Percentiles rank a stretch among this genome's conserved stretches.
These are phyloP conservation scores for Gilbertella persicaria DNA, from an alignment of 371 early-diverging fungal genomes.

Conservation along the genomic window DNA sequence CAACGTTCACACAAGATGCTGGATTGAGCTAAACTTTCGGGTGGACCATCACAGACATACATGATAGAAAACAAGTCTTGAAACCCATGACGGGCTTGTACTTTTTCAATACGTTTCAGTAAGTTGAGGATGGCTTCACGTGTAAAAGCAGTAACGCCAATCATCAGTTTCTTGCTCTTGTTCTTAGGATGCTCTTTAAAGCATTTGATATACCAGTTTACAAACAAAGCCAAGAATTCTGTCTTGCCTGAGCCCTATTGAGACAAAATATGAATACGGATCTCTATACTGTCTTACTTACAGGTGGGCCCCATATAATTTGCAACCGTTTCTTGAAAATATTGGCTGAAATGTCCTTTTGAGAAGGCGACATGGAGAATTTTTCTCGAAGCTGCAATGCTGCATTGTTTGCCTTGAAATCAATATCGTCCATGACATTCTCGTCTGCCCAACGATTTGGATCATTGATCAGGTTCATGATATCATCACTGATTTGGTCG, in stretches of 20 bases:
- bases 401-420: constrained; percentile 26
- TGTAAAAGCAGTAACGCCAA: constrained; percentile 61
- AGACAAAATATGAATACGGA: background rate
- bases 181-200: constrained; percentile 5
- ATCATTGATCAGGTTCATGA: constrained; percentile 22
- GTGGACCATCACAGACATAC: constrained; percentile 1
- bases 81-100: constrained; percentile 29
- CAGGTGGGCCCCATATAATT: constrained; percentile 65
- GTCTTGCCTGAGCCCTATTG: constrained; percentile 64
- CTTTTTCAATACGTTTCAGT: constrained; percentile 36
- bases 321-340: constrained; percentile 45
- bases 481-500: constrained; percentile 1
- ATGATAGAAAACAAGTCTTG: constrained; percentile 9
- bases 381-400: constrained; percentile 32
- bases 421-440: background rate
- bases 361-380: constrained; percentile 59
- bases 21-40: background rate
- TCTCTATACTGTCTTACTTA: constrained; percentile 24
- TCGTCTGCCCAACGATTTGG: constrained; percentile 32
- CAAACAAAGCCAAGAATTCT: constrained; percentile 53
- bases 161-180: constrained; percentile 33
- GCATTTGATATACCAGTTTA: constrained; percentile 47
- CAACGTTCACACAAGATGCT: constrained; percentile 5
- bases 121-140: constrained; percentile 55
- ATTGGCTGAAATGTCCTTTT: constrained; percentile 45